phyloP scores from a whole-genome alignment of 495 filamentous ascomycete genomes.

The Pseudoneurospora amorphoporcata region DNA sequence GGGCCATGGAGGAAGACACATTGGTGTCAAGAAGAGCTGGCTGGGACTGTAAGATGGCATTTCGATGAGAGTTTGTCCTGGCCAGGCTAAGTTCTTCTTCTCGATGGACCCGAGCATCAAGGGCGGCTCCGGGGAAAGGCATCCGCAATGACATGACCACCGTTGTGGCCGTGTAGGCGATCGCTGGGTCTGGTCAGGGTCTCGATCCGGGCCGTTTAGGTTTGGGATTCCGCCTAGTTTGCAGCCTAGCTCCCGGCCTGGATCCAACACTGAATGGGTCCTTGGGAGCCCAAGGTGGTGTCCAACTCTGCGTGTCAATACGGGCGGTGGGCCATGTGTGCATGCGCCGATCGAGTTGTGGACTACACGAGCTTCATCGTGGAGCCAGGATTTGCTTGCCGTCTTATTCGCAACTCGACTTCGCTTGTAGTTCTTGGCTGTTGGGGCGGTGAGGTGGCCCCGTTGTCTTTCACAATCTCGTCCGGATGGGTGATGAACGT shows the following conservation, averaged over 20 bases:
- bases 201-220: background rate
- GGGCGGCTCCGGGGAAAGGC: constrained; percentile 12
- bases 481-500: background rate
- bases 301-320: background rate
- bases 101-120: constrained; percentile 21
- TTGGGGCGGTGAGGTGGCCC: background rate
- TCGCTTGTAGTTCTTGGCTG: background rate
- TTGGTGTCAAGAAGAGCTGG: constrained; percentile 3
- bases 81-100: constrained; percentile 24
- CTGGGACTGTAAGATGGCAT: constrained; percentile 2
- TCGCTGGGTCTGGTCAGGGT: background rate
- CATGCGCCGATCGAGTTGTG: background rate
- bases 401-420: background rate
- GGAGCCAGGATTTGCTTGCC: background rate
- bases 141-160: constrained; percentile 18
- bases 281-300: background rate
- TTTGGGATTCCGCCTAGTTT: background rate
- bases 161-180: background rate
- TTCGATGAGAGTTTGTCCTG: constrained; percentile 12
- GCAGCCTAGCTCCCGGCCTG: background rate
- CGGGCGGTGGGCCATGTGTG: background rate
- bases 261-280: background rate
- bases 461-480: background rate
- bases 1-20: constrained; percentile 4
- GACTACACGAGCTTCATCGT: background rate